Conservation (phyloP, 495 filamentous ascomycete species). For the Tuber aestivum region DNA sequence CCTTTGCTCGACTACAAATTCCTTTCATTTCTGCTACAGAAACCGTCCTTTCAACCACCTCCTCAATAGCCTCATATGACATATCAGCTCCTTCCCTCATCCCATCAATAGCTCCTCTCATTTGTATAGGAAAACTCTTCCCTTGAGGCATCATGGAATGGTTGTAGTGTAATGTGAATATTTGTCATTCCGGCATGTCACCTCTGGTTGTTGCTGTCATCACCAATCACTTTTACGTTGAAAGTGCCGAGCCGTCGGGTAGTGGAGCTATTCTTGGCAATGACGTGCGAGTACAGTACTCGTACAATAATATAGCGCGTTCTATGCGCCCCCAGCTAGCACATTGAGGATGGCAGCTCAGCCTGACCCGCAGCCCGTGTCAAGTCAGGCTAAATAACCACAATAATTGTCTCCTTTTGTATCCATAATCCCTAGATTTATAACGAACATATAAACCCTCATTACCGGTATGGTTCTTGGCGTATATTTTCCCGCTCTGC, state of each 20-base stretch:
- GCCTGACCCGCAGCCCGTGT: neutral
- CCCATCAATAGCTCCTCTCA: neutral
- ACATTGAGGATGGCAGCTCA: neutral
- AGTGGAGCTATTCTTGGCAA: neutral
- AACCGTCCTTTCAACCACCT: neutral
- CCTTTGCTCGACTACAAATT: neutral
- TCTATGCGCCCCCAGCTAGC: too few species aligned
- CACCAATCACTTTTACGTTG: neutral
- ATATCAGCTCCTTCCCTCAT: neutral
- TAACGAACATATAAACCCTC: neutral
- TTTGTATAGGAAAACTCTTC: neutral
- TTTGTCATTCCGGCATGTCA: neutral
- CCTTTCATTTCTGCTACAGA: neutral
- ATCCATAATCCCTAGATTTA: neutral
- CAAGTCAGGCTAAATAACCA: neutral
- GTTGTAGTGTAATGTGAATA: neutral
- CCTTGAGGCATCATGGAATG: neutral
- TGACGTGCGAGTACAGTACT: neutral
- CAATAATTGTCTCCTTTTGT: neutral
- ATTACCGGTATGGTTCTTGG: too few species aligned
- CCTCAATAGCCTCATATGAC: neutral
- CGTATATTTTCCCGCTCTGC: neutral
- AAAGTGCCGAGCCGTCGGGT: neutral
- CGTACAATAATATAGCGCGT: neutral
- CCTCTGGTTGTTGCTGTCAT: neutral